These are phyloP conservation scores for Suillus discolor DNA, from an alignment of 768 basidiomycete genomes.

Conservation along the genomic window DNA sequence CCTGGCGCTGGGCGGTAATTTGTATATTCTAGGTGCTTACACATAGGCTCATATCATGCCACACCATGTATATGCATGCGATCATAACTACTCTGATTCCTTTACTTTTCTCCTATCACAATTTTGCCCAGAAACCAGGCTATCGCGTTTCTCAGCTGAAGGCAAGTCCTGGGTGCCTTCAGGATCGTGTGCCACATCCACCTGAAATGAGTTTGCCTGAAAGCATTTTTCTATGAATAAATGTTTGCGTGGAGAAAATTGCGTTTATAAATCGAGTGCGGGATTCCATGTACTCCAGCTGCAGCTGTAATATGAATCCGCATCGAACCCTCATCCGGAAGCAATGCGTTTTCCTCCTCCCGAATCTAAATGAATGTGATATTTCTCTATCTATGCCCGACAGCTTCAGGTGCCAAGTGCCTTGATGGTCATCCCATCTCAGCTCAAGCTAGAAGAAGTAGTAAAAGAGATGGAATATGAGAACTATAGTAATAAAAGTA, in stretches of 20 bases:
- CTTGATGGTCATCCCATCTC: not conserved
- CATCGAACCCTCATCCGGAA: not conserved
- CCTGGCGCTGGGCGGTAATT: conserved; percentile 73
- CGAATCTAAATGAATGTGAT: not conserved
- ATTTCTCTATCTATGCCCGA: not conserved
- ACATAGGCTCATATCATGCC: conserved; percentile 13
- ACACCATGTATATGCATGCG: conserved; percentile 19
- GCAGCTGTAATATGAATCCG: not conserved
- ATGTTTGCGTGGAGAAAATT: not conserved
- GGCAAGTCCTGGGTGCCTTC: not conserved
- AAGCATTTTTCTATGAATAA: not conserved
- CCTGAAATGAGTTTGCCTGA: not conserved
- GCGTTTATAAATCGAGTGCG: not conserved
- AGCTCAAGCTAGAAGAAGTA: not conserved
- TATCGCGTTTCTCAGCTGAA: not conserved
- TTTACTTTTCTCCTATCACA: conserved; percentile 4
- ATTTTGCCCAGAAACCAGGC: not conserved
- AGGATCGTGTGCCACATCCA: not conserved
- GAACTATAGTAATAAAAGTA: not conserved
- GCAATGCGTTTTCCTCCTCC: not conserved
- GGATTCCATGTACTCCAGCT: not conserved
- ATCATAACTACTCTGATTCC: not conserved
- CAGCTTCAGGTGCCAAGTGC: not conserved
- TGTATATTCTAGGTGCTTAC: conserved; percentile 9
- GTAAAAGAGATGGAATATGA: not conserved